Percentiles rank a stretch among this genome's conserved stretches.
phyloP scores from a whole-genome alignment of 1,284 basidiomycete species.

The Ustilago cynodontis region DNA sequence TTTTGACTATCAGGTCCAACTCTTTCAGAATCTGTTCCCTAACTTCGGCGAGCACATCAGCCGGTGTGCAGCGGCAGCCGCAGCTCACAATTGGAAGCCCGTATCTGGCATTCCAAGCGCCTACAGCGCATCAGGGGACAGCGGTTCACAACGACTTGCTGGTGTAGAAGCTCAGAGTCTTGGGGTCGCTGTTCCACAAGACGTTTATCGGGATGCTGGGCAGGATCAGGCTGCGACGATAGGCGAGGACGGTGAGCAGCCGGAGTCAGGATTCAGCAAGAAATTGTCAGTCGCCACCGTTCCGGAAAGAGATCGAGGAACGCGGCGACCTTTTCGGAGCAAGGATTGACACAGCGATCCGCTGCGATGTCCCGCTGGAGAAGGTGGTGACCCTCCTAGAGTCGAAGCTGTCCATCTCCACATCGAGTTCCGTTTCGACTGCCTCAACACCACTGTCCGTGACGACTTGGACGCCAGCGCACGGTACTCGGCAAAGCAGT shows the following conservation, averaged over 20 bases:
- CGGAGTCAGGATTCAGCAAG: not conserved
- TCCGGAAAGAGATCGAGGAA: constrained; percentile 21
- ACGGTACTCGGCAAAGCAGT: constrained; percentile 3
- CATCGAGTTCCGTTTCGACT: constrained; percentile 23
- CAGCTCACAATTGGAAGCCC: constrained; percentile 3
- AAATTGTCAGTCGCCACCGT: constrained; percentile 4
- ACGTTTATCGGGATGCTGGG: not conserved
- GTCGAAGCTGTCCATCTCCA: constrained; percentile 16
- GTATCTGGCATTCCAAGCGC: not conserved
- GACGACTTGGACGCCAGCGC: not conserved
- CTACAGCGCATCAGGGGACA: not conserved
- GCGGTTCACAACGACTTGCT: not conserved
- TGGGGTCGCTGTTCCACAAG: not conserved
- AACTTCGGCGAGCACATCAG: constrained; percentile 37
- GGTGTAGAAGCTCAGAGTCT: not conserved
- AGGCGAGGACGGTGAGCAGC: not conserved
- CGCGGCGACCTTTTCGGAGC: constrained; percentile 22
- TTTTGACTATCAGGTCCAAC: constrained; percentile 28
- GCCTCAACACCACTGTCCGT: constrained; percentile 19
- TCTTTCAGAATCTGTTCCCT: constrained; percentile 45
- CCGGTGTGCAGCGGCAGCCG: constrained; percentile 29
- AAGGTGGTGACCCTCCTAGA: constrained; percentile 24
- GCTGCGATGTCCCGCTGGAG: constrained; percentile 35
- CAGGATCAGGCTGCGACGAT: not conserved
- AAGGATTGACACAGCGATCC: constrained; percentile 19